Evolutionary conservation across 257 asterid genomes (phyloP).

Genomic region (Solanum rostratum): DNA sequence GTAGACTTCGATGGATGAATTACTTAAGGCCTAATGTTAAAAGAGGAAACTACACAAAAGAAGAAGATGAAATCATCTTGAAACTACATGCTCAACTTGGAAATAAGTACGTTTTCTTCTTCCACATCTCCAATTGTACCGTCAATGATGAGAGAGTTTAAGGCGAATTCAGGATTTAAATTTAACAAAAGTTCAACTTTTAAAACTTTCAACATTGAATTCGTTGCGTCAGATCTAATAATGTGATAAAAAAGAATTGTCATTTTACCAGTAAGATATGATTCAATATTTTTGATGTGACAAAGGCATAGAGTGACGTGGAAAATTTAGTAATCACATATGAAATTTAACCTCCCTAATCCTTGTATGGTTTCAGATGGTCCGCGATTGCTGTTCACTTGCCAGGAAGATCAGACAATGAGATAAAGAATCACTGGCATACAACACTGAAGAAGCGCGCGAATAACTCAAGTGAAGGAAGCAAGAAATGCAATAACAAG

Average conservation of each 20-base stretch:
- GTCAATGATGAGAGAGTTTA: neutral
- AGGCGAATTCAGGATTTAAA: neutral
- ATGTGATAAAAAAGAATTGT: too few relatives aligned
- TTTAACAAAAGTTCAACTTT: neutral
- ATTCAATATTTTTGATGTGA: too few relatives aligned
- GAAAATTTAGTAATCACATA: too few relatives aligned
- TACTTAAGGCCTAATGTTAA: slow-evolving; percentile 3
- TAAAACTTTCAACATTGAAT: neutral
- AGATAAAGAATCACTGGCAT: slow-evolving; percentile 8
- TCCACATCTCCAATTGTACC: neutral
- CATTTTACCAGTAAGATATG: too few relatives aligned
- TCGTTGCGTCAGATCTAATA: neutral
- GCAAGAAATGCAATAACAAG: neutral
- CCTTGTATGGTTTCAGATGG: neutral
- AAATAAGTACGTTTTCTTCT: neutral
- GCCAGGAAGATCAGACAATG: slow-evolving; percentile 2
- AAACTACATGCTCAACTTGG: slow-evolving; percentile 5
- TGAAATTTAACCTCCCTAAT: neutral
- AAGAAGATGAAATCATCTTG: slow-evolving; percentile 8
- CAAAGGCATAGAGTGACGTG: too few relatives aligned
- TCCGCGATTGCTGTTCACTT: slow-evolving; percentile 2
- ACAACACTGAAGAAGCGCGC: neutral
- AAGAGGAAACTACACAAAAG: slow-evolving; percentile 5
- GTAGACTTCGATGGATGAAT: slow-evolving; percentile 12
- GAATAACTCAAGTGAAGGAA: neutral